Evolutionary conservation across 208 protist genomes (phyloP).

Genomic region (Sergeia podlipaevii): DNA sequence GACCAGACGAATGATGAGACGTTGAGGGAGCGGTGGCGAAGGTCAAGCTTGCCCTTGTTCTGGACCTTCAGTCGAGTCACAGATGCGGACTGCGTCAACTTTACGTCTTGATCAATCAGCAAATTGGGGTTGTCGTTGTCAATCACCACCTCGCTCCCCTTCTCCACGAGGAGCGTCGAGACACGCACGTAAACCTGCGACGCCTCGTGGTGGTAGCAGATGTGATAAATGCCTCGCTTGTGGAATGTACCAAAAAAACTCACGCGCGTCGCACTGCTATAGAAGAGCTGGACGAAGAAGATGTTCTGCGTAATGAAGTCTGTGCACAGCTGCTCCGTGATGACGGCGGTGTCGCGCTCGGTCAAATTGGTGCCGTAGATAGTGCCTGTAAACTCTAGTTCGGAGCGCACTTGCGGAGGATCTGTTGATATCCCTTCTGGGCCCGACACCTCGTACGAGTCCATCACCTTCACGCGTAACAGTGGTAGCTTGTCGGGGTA

Average conservation of each 20-base stretch:
- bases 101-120: constrained; percentile 55
- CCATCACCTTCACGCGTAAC: constrained; percentile 52
- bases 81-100: constrained; percentile 39
- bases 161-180: constrained; percentile 68
- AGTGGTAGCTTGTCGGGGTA: constrained; percentile 57
- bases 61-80: constrained; percentile 59
- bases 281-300: constrained; percentile 65
- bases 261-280: constrained; percentile 57
- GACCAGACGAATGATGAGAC: constrained; percentile 79
- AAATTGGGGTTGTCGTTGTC: constrained; percentile 44
- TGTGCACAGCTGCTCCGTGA: constrained; percentile 63
- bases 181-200: constrained; percentile 56
- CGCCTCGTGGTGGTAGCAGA: constrained; percentile 71
- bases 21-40: constrained; percentile 56
- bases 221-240: constrained; percentile 63
- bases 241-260: constrained; percentile 65
- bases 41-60: constrained; percentile 52
- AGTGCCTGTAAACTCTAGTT: constrained; percentile 69
- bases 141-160: constrained; percentile 41
- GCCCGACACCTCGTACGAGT: constrained; percentile 60
- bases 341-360: constrained; percentile 62
- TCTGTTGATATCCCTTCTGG: constrained; percentile 73
- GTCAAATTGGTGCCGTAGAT: constrained; percentile 79
- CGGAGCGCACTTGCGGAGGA: constrained; percentile 57
- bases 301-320: constrained; percentile 62